phyloP scores from a whole-genome alignment of 352 stramenopile species.

The Pythium phragmitis region DNA sequence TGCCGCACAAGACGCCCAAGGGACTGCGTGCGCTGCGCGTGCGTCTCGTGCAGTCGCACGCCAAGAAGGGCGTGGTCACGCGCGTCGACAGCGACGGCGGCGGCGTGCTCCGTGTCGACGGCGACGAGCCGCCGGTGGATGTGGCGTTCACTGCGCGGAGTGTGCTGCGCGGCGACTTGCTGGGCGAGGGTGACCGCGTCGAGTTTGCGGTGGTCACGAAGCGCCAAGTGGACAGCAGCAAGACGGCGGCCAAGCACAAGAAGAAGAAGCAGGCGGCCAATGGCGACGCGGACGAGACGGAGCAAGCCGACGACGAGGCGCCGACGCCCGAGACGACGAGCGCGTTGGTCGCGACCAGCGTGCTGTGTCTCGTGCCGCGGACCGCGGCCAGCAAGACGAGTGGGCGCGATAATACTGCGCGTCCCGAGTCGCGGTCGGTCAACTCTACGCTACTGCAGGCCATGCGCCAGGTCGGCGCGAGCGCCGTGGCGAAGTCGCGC shows the following conservation, averaged over 20 bases:
- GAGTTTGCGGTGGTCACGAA: conserved; percentile 51
- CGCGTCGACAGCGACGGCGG: conserved; percentile 43
- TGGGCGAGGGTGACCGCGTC: conserved; percentile 68
- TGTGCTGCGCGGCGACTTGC: conserved; percentile 59
- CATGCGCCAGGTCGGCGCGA: conserved; percentile 65
- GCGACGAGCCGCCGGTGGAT: conserved; percentile 26
- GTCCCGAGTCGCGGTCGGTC: conserved; percentile 47
- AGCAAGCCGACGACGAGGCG: conserved; percentile 21
- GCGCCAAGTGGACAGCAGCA: conserved; percentile 25
- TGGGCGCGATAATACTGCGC: conserved; percentile 1
- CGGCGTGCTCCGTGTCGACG: conserved; percentile 59
- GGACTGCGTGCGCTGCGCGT: conserved; percentile 54
- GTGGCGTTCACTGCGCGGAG: conserved; percentile 46
- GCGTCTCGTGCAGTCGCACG: conserved; percentile 47
- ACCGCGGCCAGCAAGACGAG: neutral
- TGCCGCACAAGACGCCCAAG: conserved; percentile 42
- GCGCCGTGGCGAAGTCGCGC: conserved; percentile 52
- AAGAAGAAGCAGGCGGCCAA: conserved; percentile 7
- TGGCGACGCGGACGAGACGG: conserved; percentile 2
- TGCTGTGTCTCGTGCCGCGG: conserved; percentile 38
- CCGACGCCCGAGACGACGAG: conserved; percentile 12
- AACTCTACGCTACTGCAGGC: conserved; percentile 70
- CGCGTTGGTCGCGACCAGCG: conserved; percentile 37
- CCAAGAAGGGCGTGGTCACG: conserved; percentile 59
- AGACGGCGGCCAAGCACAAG: conserved; percentile 11